Base-by-base conservation (phyloP, 345 rosid species). In the Ceriops zippeliana region DNA sequence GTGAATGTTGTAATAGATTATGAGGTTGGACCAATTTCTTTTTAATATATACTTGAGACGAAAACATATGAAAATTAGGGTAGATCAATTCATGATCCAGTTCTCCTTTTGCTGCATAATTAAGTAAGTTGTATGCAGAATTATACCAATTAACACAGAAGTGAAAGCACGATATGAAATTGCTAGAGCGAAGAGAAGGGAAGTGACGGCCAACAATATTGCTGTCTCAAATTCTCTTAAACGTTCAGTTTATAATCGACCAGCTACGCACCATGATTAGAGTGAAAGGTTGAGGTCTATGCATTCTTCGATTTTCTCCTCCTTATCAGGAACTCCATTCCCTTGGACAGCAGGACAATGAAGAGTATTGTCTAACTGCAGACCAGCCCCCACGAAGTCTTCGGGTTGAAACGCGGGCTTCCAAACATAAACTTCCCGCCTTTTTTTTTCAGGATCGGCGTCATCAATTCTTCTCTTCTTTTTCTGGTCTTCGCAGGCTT, bases 241-340 rank as follows among this genome's bases (percentile, higher is more conserved):
- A 38, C 46, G 0, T 42, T 42, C 17, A 42, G 5, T 7, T 34
- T 7, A 34, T 15, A 42, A 42, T 42, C 49, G 4, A 42, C 49
- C 59, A 10, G 59, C 26, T 24, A 56, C 26, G 20, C 6, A 10
- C 10, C 3, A 24, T 24, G 2, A 51, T 37, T 64, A 78, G 31
- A 81, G 85, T 2, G 85, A 81, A 70, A 81, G 85, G n/a, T 32
- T 75, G 7, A 81, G 80, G 70, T 78, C 76, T 27, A 81, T 34
- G 16, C 56, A 66, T 57, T 70, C 73, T 72, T 67, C 61, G 2
- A 3, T 26, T 8, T 63, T 13, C 19, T 42, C 73, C 17, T 72
- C 62, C 5, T 75, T 69, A 8, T 61, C 72, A 0, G 57, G 21
- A 59, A 22, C 74, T 52, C 42, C 42, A 17, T 35, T 74, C 59